These are phyloP conservation scores for Platanus orientalis DNA, from an alignment of 164 flowering plant genomes.

Conservation along the genomic window DNA sequence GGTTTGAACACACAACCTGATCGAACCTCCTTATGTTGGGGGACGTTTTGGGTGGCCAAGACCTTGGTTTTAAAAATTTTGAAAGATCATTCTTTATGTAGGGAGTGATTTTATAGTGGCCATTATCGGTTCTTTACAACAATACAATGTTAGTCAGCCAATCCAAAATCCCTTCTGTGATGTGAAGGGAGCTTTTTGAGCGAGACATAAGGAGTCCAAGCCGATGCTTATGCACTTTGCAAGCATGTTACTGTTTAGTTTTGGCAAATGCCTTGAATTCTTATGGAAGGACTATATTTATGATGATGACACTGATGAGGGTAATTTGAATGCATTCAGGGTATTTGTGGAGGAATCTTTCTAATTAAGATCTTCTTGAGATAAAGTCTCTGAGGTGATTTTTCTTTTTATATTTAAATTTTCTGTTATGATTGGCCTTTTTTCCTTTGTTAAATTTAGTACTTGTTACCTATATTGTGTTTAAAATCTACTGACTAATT, in stretches of 20 bases:
- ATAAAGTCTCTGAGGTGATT: constrained; percentile 36
- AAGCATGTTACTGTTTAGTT: constrained; percentile 53
- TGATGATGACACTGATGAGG: constrained; percentile 52
- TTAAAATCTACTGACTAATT: constrained; percentile 6
- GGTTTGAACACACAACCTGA: too few relatives aligned
- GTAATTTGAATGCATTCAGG: constrained; percentile 39
- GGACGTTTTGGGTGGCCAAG: too few relatives aligned
- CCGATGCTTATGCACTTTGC: constrained; percentile 68
- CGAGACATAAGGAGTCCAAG: constrained; percentile 43
- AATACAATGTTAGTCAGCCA: constrained; percentile 30
- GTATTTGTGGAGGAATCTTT: constrained; percentile 18
- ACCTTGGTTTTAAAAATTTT: constrained; percentile 28
- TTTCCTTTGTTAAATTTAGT: neutral
- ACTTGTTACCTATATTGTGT: neutral
- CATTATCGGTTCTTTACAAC: constrained; percentile 37
- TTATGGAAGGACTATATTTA: constrained; percentile 55
- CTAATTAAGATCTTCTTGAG: constrained; percentile 15
- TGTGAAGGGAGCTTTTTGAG: constrained; percentile 25
- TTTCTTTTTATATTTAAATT: neutral
- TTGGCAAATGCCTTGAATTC: constrained; percentile 40
- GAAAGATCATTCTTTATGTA: constrained; percentile 27
- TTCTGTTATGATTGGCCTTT: neutral
- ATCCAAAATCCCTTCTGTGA: constrained; percentile 30
- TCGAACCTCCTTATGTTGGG: too few relatives aligned
- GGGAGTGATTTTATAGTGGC: constrained; percentile 34